Evolutionary conservation across 441 rosid genomes (phyloP).

Genomic region (Flueggea neowawraea): DNA sequence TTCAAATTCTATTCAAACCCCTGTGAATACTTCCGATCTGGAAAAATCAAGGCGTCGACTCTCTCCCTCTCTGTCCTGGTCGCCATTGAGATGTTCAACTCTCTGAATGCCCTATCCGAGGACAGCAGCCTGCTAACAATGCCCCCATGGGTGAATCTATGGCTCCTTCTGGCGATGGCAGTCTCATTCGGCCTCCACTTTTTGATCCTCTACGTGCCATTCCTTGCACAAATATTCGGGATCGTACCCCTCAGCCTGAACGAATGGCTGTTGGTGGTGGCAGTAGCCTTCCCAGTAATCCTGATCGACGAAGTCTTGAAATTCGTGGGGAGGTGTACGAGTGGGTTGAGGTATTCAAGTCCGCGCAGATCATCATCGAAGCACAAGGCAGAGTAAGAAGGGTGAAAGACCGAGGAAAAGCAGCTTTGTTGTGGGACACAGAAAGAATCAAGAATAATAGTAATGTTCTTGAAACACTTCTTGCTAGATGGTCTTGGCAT

Average conservation of each 20-base stretch:
- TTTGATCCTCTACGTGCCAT: slow-evolving; percentile 79
- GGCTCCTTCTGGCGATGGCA: slow-evolving; percentile 82
- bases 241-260: slow-evolving; percentile 82
- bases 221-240: slow-evolving; percentile 77
- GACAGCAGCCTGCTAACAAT: slow-evolving; percentile 72
- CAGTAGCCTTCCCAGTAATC: slow-evolving; percentile 74
- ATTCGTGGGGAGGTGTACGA: slow-evolving; percentile 67
- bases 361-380: slow-evolving; percentile 28
- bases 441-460: too few species aligned
- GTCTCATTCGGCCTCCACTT: slow-evolving; percentile 84
- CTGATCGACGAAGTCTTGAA: slow-evolving; percentile 85
- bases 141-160: slow-evolving; percentile 98
- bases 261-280: slow-evolving; percentile 86
- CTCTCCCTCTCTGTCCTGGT: slow-evolving; percentile 93
- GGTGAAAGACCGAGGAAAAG: too few species aligned
- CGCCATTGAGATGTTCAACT: slow-evolving; percentile 97
- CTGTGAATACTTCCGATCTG: slow-evolving; percentile 73
- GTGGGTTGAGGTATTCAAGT: slow-evolving; percentile 31
- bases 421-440: background rate
- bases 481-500: too few species aligned
- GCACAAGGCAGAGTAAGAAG: slow-evolving; percentile 55
- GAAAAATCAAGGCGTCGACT: slow-evolving; percentile 89
- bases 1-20: slow-evolving; percentile 53
- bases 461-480: too few species aligned
- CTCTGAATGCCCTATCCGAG: slow-evolving; percentile 91